Conservation (phyloP, 495 filamentous ascomycete species). For the Neurospora sp. region DNA sequence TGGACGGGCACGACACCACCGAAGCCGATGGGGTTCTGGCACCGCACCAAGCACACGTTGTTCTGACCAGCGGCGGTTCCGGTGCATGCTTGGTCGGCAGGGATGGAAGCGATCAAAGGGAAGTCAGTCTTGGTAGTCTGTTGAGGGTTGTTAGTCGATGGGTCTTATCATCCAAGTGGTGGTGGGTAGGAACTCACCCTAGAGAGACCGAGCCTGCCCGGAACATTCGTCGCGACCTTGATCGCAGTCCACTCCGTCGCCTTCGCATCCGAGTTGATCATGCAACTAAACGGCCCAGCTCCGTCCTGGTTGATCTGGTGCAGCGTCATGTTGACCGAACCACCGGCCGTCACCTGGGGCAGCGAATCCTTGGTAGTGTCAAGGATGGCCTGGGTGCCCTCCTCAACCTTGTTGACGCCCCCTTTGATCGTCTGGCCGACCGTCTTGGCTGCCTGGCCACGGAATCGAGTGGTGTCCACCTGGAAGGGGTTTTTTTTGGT, state of each 20-base stretch:
- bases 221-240: conserved; percentile 25
- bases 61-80: conserved; percentile 42
- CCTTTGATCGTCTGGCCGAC: conserved; percentile 31
- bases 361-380: conserved; percentile 34
- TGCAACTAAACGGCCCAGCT: conserved; percentile 36
- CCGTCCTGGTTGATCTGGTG: conserved; percentile 44
- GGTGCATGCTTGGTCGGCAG: conserved; percentile 37
- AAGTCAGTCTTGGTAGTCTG: conserved; percentile 29
- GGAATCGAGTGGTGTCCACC: conserved; percentile 43
- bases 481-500: conserved; percentile 39
- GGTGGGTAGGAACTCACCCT: background rate
- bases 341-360: conserved; percentile 38
- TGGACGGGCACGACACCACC: conserved; percentile 46
- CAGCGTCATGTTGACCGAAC: conserved; percentile 40
- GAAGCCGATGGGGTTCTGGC: conserved; percentile 44
- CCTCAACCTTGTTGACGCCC: conserved; percentile 37
- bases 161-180: background rate
- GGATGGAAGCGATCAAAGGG: conserved; percentile 35
- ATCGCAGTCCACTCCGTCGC: conserved; percentile 32
- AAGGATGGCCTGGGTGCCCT: conserved; percentile 37
- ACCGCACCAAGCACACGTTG: conserved; percentile 42
- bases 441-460: conserved; percentile 29
- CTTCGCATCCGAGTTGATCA: conserved; percentile 40
- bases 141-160: background rate
- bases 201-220: conserved; percentile 13